A percentile compares a stretch with the other conserved stretches of the same genome.
Evolutionary conservation across 1,284 basidiomycete species (phyloP).

Genomic region (Cryptococcus depauperatus): DNA sequence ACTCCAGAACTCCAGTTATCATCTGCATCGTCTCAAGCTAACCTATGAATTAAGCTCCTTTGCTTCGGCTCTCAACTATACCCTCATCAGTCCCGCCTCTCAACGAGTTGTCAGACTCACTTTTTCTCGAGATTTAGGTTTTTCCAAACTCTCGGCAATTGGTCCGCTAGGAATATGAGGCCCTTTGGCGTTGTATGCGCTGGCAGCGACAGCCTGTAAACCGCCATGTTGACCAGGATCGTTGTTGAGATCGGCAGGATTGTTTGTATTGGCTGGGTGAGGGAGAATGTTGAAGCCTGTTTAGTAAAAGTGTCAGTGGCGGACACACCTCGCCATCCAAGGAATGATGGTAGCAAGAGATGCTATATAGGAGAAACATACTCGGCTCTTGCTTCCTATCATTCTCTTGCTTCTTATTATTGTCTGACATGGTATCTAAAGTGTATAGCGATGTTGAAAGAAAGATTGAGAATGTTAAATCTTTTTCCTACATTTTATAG

Average conservation of each 20-base stretch:
- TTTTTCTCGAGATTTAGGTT: slow-evolving; percentile 45
- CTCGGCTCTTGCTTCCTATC: no score
- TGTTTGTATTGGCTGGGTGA: slow-evolving; percentile 46
- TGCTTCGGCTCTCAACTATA: slow-evolving; percentile 29
- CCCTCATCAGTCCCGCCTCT: background rate
- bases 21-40: background rate
- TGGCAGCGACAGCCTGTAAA: slow-evolving; percentile 28
- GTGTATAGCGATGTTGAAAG: no score
- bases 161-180: slow-evolving; percentile 32
- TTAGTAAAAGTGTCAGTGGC: slow-evolving; percentile 3
- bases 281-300: slow-evolving; percentile 46
- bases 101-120: slow-evolving; percentile 21
- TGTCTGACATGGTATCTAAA: slow-evolving; percentile 15
- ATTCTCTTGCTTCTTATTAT: no score
- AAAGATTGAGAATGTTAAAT: no score
- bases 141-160: slow-evolving; percentile 37
- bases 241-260: slow-evolving; percentile 40
- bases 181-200: slow-evolving; percentile 38
- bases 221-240: slow-evolving; percentile 30
- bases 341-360: no score
- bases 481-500: no score
- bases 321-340: no score
- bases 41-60: slow-evolving; percentile 28
- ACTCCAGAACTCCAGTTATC: background rate
- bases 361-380: background rate